Evolutionary conservation across 805 yeast genomes (phyloP), one percentile per base, ranked within the genome.

Genomic region (Nakazawaea laoshanensis): DNA sequence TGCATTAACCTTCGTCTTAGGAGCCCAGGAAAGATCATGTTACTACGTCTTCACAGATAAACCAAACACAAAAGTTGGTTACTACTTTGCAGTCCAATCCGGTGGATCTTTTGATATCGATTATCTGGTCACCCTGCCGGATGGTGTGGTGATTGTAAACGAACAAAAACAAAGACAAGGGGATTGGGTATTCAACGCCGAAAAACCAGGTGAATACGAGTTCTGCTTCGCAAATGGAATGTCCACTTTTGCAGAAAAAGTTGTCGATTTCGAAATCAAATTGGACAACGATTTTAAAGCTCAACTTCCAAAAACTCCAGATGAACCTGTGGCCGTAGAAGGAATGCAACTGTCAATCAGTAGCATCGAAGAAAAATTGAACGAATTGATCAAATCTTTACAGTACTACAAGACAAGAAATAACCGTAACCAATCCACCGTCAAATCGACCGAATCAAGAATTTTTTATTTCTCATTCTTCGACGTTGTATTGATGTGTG

Each of bases 331-430:
- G 36, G 75, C 74, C 9, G 75, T 71, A 29, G 74, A 70, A 45
- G 65, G 59, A 38, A 70, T 73, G 76, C 67, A 65, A 47, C 32
- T 47, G 19, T 66, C 79, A 3, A 74, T 79, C 16, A 67, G 65
- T 36, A 59, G 58, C 36, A 77, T 82, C 39, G 86, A 79, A 45
- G 45, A 50, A 5, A 79, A 78, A 46, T 63, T 81, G 49, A 70
- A 67, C 43, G 62, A 64, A 9, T 59, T 82, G 40, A 61, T 68
- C 45, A 67, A 67, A 43, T 63, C 77, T 24, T 61, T 89, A 52
- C 83, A 79, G 46, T 82, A 88, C 58, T 87, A 88, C 66, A 82
- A 77, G 59, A 77, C 94, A 9, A 79, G 98, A 63, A 89, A 84
- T 58, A 76, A 76, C 61, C 74, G 97, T 61, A 89, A 89, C 61